Evolutionary conservation across 805 yeast species (phyloP), one percentile per base, ranked within the genome.

Genomic region (Trichomonascus vanleenenianus): DNA sequence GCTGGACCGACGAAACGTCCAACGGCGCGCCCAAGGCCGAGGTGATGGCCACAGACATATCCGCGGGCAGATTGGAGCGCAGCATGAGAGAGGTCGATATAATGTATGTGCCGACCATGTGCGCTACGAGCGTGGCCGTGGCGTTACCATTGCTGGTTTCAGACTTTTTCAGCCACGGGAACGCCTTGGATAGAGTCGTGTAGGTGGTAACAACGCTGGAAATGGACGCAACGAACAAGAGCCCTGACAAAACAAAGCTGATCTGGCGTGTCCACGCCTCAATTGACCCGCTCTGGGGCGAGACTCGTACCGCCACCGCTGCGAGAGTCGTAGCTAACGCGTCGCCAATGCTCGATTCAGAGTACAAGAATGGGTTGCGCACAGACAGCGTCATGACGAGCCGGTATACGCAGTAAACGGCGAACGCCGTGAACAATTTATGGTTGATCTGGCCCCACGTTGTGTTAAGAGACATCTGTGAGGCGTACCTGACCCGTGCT

Each of bases 321-420:
- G 62, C 60, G 31, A 58, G 27, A 2, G 60, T 45, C 20, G 50
- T 45, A 6, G 56, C 58, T 31, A 58, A 39, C 3, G 62, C 59
- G 42, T 58, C 62, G 2, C 20, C 33, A 2, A 43, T 30, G 16
- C 11, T 19, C 22, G 32, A 3, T 14, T 11, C 25, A 14, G 32
- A 14, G 16, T 38, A 16, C 31, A 46, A 39, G 25, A 58, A 49
- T 1, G 64, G 64, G 45, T 61, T 61, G 15, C 61, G 50, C 18
- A 61, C 39, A 11, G 62, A 40, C 25, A 58, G 52, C 11, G 63
- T 57, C 43, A 59, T 66, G 42, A 58, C 34, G 11, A 68, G 57
- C n/a, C 72, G 54, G 56, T 69, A 68, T 9, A 68, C 53, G 47
- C 73, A 68, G 57, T 68, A 68, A 7, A 62, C 34, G 6, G 72